phyloP scores from a whole-genome alignment of 305 asterid species.

The Fraxinus albicans region DNA sequence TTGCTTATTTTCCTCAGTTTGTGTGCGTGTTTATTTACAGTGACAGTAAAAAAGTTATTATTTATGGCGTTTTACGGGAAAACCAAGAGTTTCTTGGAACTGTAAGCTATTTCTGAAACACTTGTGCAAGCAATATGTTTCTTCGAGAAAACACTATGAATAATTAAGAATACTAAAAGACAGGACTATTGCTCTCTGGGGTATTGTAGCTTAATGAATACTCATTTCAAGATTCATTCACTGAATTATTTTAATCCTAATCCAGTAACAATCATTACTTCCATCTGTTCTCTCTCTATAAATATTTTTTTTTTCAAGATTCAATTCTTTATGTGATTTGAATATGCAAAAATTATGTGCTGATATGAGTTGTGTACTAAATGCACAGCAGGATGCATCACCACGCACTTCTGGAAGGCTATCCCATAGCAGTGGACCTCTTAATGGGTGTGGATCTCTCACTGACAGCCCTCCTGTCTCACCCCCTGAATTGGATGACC shows the following conservation, averaged over 20 bases:
- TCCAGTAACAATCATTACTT: conserved; percentile 24
- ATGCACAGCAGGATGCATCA: conserved; percentile 81
- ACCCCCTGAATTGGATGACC: conserved; percentile 76
- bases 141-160: conserved; percentile 24
- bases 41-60: conserved; percentile 8
- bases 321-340: not conserved
- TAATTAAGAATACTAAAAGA: conserved; percentile 8
- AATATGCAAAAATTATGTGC: not conserved
- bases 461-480: conserved; percentile 94
- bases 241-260: not conserved
- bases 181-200: not conserved
- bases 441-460: conserved; percentile 68
- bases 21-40: conserved; percentile 9
- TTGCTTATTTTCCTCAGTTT: conserved; percentile 2
- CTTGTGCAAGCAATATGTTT: conserved; percentile 32
- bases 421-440: conserved; percentile 94
- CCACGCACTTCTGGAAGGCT: conserved; percentile 92
- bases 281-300: conserved; percentile 13
- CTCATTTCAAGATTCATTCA: not conserved
- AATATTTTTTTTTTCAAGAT: not conserved
- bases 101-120: conserved; percentile 30
- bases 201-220: not conserved
- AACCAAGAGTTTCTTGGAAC: conserved; percentile 48
- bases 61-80: conserved; percentile 29
- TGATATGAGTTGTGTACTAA: conserved; percentile 24